Base-by-base conservation (phyloP, 768 basidiomycete species). In the Boletellus sp. region DNA sequence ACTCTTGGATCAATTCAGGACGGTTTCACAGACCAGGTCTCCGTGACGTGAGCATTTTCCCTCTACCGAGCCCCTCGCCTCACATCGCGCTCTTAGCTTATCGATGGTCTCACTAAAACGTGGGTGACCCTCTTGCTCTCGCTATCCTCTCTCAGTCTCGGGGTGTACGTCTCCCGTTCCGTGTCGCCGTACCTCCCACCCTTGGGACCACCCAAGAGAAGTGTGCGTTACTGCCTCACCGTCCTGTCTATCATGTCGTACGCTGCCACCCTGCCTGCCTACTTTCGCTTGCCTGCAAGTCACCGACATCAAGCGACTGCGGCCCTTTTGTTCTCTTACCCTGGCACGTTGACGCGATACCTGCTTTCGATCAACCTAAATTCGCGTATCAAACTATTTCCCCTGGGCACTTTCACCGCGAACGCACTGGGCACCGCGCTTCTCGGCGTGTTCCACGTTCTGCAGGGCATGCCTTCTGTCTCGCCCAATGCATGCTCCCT, bases 301-400 rank as follows among this genome's bases (percentile, higher is more conserved):
- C 91, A 79, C 72, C 87, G 94, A 20, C 83, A 84, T 49, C 75
- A 85, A 63, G 90, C 84, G 22, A 90, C 90, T 23, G 87, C 95
- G 46, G 87, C 95, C 13, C 77, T 98, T 26, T 70, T 97, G 15
- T 92, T 97, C 66, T 82, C 87, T 15, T 95, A 87, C 58, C 92
- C 94, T 15, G 96, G 95, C 20, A 80, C 91, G 4, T 75, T 96
- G 49, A 79, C 86, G 9, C 86, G 96, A 51, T 97, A 91, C 65
- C 52, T 83, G 15, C 75, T 98, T 23, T 84, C 92, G 28, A 71
- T 82, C 47, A 59, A 68, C 42, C 76, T 97, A 53, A 99, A 97
- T 67, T 70, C 77, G 15, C 73, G 78, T 49, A 56, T 79, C 49
- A 74, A 78, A 45, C 64, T 75, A 11, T 76, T 95, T 51, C 88